phyloP scores from a whole-genome alignment of 345 rosid genomes.

The Isatis tinctoria region DNA sequence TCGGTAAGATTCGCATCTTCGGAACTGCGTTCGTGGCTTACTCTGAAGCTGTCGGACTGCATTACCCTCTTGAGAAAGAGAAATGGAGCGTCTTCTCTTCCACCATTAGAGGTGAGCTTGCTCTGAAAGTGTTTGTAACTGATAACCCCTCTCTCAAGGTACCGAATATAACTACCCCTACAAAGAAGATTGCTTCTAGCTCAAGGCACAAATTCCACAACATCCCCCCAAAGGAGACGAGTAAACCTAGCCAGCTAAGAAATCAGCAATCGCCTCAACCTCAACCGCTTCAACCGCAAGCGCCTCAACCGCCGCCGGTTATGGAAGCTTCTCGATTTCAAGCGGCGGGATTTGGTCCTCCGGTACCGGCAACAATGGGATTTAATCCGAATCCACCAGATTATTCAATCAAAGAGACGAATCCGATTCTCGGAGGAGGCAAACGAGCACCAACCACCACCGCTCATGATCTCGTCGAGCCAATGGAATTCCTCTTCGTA shows the following conservation, averaged over 20 bases:
- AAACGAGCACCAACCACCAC: constrained; percentile 44
- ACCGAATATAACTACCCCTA: constrained; percentile 47
- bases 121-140: constrained; percentile 68
- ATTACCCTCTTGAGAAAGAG: constrained; percentile 87
- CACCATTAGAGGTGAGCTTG: constrained; percentile 58
- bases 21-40: constrained; percentile 74
- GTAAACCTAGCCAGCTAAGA: background rate
- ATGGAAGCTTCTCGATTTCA: background rate
- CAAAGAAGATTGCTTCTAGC: constrained; percentile 39
- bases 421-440: constrained; percentile 82
- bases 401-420: constrained; percentile 74
- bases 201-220: constrained; percentile 12
- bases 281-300: constrained; percentile 19
- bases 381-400: constrained; percentile 48
- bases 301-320: constrained; percentile 25
- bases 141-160: constrained; percentile 51
- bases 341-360: background rate
- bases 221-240: background rate
- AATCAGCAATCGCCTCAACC: constrained; percentile 26
- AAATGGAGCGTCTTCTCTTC: constrained; percentile 41
- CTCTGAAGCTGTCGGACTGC: constrained; percentile 70
- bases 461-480: constrained; percentile 89
- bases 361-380: background rate
- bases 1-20: constrained; percentile 67
- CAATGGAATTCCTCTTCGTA: constrained; percentile 78